Conservation (phyloP, 2,329 filamentous ascomycete species). For the Didymella lethalis region DNA sequence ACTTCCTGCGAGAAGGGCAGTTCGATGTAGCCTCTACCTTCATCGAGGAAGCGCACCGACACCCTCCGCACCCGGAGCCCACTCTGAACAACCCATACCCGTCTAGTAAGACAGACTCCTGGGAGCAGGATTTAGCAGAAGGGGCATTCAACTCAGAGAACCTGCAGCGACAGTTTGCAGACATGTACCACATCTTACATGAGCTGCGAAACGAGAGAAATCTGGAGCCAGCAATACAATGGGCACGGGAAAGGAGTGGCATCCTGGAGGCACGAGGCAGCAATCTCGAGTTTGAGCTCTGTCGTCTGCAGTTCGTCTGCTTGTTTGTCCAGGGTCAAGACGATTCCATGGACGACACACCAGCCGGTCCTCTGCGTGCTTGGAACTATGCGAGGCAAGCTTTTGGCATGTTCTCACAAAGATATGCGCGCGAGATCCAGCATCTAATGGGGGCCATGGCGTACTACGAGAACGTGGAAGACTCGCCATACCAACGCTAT, state of each 20-base stretch:
- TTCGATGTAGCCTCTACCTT: conserved; percentile 89
- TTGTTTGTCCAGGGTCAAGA: conserved; percentile 66
- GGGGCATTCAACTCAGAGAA: conserved; percentile 69
- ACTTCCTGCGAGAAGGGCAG: conserved; percentile 91
- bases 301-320: conserved; percentile 87
- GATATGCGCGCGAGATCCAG: conserved; percentile 81
- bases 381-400: conserved; percentile 77
- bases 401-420: conserved; percentile 75
- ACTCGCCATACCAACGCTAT: conserved; percentile 79
- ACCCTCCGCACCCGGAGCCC: conserved; percentile 53
- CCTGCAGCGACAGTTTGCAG: conserved; percentile 81
- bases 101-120: conserved; percentile 41
- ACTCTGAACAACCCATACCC: conserved; percentile 48
- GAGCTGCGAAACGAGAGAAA: conserved; percentile 75
- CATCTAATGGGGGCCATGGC: conserved; percentile 82
- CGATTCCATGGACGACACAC: conserved; percentile 53
- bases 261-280: conserved; percentile 82
- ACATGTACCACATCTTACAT: conserved; percentile 90
- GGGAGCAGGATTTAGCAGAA: conserved; percentile 58
- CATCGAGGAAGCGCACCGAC: conserved; percentile 71
- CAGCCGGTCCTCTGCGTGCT: conserved; percentile 66
- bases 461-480: conserved; percentile 75
- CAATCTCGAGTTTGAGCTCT: conserved; percentile 94
- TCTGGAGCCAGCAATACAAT: conserved; percentile 82
- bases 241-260: conserved; percentile 76